Base-by-base conservation (phyloP, 2,329 filamentous ascomycete genomes). In the Harringtonia aguacate region DNA sequence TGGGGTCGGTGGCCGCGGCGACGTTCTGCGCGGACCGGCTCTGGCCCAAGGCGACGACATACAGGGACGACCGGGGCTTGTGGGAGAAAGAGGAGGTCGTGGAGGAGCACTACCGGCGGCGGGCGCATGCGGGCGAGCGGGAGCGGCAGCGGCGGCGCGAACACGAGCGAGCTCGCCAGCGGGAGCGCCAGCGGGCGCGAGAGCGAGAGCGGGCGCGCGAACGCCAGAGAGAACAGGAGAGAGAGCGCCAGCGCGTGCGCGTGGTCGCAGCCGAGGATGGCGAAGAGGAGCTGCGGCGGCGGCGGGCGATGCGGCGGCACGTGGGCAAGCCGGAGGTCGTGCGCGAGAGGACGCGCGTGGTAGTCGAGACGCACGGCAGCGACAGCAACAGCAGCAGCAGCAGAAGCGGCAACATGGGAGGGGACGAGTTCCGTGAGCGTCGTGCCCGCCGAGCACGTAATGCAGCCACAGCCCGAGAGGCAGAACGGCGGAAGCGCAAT, bases 1-100 rank as follows among this genome's bases (percentile, higher is more conserved):
- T 67, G 10, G 63, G 63, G 20, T 56, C 58, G 18, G 54, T 66
- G 33, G 62, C 58, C 2, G 63, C 60, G 28, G 61, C 61, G 9
- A 58, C 61, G 0, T 52, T 61, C 20, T 57, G 58, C 5, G 60
- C 60, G 2, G 58, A 65, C 50, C 62, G 59, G 48, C 59, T 58
- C 48, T 64, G 61, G 62, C 63, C 63, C 41, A 61, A 61, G 45
- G 63, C 62, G 12, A 51, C 60, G 22, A 49, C 55, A 1, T 61
- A 65, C 44, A 61, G 62, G 44, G 61, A 63, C 20, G 61, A 29
- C 36, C 8, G 13, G 10, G 21, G 17, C 14, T 13, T 8, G 18
- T 20, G 36, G 21, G 36, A 27, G 13, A 38, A 9, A 7, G 14
- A 22, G 21, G 36, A 27, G 24, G 22, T 29, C 22, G 15, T 29